Percentiles rank a stretch among this genome's conserved stretches.
These are phyloP conservation scores for Plasmodium reichenowi DNA, from an alignment of 169 alveolate species.

Conservation along the genomic window DNA sequence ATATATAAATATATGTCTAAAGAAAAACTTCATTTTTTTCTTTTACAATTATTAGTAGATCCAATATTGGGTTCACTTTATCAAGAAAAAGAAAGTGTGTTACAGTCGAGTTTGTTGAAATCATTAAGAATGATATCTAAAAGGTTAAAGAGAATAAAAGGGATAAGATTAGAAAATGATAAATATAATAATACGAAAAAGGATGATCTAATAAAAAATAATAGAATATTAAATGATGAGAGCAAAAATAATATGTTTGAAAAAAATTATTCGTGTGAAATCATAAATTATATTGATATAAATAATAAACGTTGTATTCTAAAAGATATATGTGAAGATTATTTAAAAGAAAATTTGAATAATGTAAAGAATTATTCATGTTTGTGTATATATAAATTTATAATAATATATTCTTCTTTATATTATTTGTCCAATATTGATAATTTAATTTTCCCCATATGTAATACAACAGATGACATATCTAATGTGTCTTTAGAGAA, in stretches of 20 bases:
- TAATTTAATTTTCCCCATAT: conserved; percentile 26
- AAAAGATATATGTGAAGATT: conserved; percentile 43
- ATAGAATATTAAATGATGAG: not conserved
- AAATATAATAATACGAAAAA: not conserved
- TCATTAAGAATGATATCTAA: conserved; percentile 51
- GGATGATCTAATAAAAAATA: not conserved
- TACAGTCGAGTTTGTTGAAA: conserved; percentile 33
- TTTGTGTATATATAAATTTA: conserved; percentile 29
- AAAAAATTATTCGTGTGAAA: too few relatives aligned
- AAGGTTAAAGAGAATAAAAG: conserved; percentile 29
- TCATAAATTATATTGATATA: conserved; percentile 6
- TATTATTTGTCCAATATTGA: conserved; percentile 13
- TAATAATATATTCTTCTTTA: conserved; percentile 40
- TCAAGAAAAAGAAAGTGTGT: conserved; percentile 52
- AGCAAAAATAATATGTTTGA: not conserved
- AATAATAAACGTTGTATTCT: conserved; percentile 6
- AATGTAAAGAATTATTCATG: conserved; percentile 43
- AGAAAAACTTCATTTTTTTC: conserved; percentile 7
- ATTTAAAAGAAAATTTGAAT: conserved; percentile 19
- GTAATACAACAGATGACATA: conserved; percentile 1
- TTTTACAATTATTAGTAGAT: conserved; percentile 61
- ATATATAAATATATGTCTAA: not conserved
- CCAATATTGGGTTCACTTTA: conserved; percentile 56
- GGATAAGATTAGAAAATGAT: not conserved
- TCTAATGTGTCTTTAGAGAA: not conserved